Evolutionary conservation across 1,284 basidiomycete genomes (phyloP), one percentile per base, ranked within the genome.

Genomic region (Mycosarcoma maydis): DNA sequence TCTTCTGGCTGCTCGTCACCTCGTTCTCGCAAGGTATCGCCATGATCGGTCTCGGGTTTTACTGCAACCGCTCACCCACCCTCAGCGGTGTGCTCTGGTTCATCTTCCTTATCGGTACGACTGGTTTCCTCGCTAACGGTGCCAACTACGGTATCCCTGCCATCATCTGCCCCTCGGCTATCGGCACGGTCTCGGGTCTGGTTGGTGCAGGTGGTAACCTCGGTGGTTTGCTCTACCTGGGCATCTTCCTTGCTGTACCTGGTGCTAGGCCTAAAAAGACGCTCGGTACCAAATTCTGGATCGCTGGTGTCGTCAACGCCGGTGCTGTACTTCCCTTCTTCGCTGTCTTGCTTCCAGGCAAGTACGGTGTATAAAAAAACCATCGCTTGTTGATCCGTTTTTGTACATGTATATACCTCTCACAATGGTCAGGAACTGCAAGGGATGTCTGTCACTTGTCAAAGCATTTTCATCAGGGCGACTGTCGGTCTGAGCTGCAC

Each of bases 1-100:
- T 88, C 69, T 85, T 84, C 57, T 83, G 85, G 64, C 84, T 85
- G 36, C 78, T 87, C 46, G 55, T 62, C 16, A 83, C 85, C 22
- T 86, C 86, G 2, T 51, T 86, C 34, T 53, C 83, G 3, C 86
- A 87, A 78, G 87, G 87, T 13, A 72, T 84, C 8, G 72, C 86
- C 14, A 83, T 84, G 47, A 77, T 88, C 51, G 86, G 83, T 23
- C 73, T 85, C 19, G 85, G 85, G 16, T 29, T 84, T 23, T 87
- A 87, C 75, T 83, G 86, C 48, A 83, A 86, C 68, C 75, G 67
- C 32, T 24, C 53, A 47, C 54, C 72, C 14, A 67, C 64, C 3
- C 40, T 77, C 16, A 69, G 66, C 40, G 73, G 70, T 26, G 73
- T 78, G 5, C 49, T 75, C 11, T 69, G 56, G 29, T 77, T 78